phyloP scores from a whole-genome alignment of 805 yeast species.

The Zygotorulaspora chibaensis region DNA sequence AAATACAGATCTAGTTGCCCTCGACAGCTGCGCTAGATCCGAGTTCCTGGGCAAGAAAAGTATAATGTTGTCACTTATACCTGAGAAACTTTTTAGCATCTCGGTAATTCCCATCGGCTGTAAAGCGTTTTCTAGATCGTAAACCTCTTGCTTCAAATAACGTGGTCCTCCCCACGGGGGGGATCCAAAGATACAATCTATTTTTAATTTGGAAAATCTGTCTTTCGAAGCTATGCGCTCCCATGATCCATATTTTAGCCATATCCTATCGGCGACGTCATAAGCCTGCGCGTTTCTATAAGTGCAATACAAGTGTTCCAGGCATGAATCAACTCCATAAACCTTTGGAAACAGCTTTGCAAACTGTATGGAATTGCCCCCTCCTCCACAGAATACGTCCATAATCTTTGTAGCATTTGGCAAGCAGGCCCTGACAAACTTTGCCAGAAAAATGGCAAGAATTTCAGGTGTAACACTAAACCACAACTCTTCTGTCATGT shows the following conservation, averaged over 20 bases:
- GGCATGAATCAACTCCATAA: constrained; percentile 59
- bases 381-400: constrained; percentile 84
- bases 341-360: constrained; percentile 53
- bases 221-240: constrained; percentile 20
- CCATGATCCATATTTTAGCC: constrained; percentile 48
- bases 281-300: constrained; percentile 63
- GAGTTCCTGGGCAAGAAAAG: constrained; percentile 63
- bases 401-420: constrained; percentile 47
- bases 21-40: constrained; percentile 47
- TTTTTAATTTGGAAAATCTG: constrained; percentile 18
- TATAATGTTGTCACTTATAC: constrained; percentile 46
- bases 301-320: constrained; percentile 61
- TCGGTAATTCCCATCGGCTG: constrained; percentile 47
- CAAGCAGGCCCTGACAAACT: constrained; percentile 46
- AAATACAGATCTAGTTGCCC: constrained; percentile 43
- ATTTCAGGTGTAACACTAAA: constrained; percentile 83
- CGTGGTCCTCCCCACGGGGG: constrained; percentile 89
- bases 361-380: constrained; percentile 79
- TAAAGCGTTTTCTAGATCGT: constrained; percentile 43
- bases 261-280: constrained; percentile 49
- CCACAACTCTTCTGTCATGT: constrained; percentile 72
- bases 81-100: constrained; percentile 41
- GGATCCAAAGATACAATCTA: constrained; percentile 56
- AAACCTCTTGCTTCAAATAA: constrained; percentile 43
- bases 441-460: constrained; percentile 58